These are phyloP conservation scores for Sporothrix protearum DNA, from an alignment of 2,329 filamentous ascomycete species.

Conservation along the genomic window DNA sequence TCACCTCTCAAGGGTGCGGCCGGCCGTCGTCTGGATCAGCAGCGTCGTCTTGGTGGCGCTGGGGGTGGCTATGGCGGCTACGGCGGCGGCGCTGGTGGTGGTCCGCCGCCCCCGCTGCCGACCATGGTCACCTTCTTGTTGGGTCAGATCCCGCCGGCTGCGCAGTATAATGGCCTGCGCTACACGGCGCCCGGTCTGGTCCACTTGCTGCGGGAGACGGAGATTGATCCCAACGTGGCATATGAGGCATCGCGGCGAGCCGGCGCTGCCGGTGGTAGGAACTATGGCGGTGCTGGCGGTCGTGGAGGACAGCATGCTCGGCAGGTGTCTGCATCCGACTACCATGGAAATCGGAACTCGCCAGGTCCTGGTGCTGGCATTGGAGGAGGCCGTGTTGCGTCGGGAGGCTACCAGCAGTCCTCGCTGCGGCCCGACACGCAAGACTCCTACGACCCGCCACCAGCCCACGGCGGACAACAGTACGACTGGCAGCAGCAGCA, in stretches of 20 bases:
- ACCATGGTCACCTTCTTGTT: slow-evolving; percentile 63
- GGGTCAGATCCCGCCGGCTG: slow-evolving; percentile 69
- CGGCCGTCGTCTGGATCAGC: slow-evolving; percentile 77
- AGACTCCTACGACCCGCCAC: slow-evolving; percentile 43
- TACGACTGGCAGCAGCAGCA: slow-evolving; percentile 21
- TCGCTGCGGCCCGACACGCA: slow-evolving; percentile 50
- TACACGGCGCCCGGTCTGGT: slow-evolving; percentile 71
- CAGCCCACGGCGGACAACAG: slow-evolving; percentile 27
- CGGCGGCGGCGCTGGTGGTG: slow-evolving; percentile 36
- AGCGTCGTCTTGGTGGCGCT: slow-evolving; percentile 54
- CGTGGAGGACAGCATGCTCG: slow-evolving; percentile 34
- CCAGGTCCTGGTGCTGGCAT: slow-evolving; percentile 30
- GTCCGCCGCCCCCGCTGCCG: slow-evolving; percentile 63
- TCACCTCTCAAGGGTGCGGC: slow-evolving; percentile 91
- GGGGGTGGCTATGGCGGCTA: slow-evolving; percentile 33
- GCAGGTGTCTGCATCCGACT: slow-evolving; percentile 40
- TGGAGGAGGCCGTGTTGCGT: slow-evolving; percentile 33
- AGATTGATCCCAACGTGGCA: slow-evolving; percentile 52
- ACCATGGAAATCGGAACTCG: slow-evolving; percentile 32
- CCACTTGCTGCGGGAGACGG: slow-evolving; percentile 64
- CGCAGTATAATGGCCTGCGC: slow-evolving; percentile 66
- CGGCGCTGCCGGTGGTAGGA: background rate
- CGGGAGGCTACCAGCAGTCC: slow-evolving; percentile 50
- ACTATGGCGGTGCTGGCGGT: slow-evolving; percentile 21
- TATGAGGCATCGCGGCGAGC: slow-evolving; percentile 44